These are phyloP conservation scores for Pseudonitzschia delicatissima DNA, from an alignment of 108 stramenopile genomes.

Conservation along the genomic window DNA sequence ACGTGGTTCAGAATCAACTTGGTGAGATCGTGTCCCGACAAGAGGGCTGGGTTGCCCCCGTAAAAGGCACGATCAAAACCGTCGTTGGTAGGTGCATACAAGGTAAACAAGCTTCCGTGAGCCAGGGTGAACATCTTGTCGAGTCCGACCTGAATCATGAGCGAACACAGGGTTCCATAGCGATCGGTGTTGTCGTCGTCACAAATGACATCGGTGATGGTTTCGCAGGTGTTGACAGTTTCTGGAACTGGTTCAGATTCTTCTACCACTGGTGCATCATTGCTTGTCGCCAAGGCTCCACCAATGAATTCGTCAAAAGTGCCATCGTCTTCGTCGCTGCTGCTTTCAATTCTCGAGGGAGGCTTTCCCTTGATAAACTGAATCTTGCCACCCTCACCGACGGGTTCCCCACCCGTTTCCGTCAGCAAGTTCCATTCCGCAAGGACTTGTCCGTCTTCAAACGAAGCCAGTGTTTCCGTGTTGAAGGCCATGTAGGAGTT, in stretches of 20 bases:
- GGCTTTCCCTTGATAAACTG: background rate
- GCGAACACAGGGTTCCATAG: conserved; percentile 2
- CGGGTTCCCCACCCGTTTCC: background rate
- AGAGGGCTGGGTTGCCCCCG: background rate
- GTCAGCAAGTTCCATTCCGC: conserved; percentile 8
- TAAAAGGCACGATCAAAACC: background rate
- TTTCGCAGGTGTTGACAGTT: background rate
- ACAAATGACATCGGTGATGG: background rate
- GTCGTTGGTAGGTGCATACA: conserved; percentile 4
- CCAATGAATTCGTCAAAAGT: too few species aligned
- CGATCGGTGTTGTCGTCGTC: background rate
- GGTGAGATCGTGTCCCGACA: conserved; percentile 1
- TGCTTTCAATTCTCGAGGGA: background rate
- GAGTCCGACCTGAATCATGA: conserved; percentile 6
- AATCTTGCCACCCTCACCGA: background rate
- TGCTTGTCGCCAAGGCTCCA: background rate
- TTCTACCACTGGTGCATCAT: background rate
- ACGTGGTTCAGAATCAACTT: conserved; percentile 3
- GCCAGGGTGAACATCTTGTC: background rate
- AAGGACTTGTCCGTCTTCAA: background rate
- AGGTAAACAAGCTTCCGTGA: background rate
- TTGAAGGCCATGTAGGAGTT: background rate
- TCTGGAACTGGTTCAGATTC: background rate
- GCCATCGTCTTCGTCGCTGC: background rate
- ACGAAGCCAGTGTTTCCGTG: background rate